These are phyloP conservation scores for Phaeotremella fagi DNA, from an alignment of 768 basidiomycete species.

Conservation along the genomic window DNA sequence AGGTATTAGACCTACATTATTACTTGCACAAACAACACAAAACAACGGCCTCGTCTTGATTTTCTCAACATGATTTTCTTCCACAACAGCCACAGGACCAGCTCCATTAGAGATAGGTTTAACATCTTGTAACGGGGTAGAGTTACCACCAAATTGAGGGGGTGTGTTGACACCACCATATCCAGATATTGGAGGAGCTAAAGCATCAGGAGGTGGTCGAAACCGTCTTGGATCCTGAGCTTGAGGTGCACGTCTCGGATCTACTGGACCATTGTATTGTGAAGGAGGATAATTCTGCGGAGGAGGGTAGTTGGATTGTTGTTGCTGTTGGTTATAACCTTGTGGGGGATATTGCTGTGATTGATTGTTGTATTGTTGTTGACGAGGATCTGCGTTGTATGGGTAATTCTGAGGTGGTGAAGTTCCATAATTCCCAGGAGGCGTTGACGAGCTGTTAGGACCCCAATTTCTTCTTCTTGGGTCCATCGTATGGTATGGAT, in stretches of 20 bases:
- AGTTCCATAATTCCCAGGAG: not conserved
- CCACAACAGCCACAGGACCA: conserved; percentile 2
- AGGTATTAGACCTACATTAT: conserved; percentile 73
- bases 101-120: not conserved
- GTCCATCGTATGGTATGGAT: conserved; percentile 31
- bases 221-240: conserved; percentile 30
- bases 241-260: conserved; percentile 26
- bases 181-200: not conserved
- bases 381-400: not conserved
- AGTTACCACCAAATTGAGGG: not conserved
- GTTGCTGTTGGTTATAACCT: not conserved
- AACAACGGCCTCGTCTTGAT: conserved; percentile 70
- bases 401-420: conserved; percentile 5
- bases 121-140: not conserved
- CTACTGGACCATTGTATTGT: not conserved
- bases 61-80: conserved; percentile 8
- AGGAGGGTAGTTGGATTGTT: not conserved
- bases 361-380: conserved; percentile 1
- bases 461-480: conserved; percentile 17
- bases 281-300: not conserved
- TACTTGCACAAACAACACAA: conserved; percentile 99
- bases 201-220: conserved; percentile 1
- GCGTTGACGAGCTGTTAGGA: not conserved
- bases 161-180: not conserved
- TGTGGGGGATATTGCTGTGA: conserved; percentile 4